Percentiles rank a stretch among this genome's conserved stretches.
These are phyloP conservation scores for Lipomyces spencermartinsiae DNA, from an alignment of 805 yeast genomes.

Conservation along the genomic window DNA sequence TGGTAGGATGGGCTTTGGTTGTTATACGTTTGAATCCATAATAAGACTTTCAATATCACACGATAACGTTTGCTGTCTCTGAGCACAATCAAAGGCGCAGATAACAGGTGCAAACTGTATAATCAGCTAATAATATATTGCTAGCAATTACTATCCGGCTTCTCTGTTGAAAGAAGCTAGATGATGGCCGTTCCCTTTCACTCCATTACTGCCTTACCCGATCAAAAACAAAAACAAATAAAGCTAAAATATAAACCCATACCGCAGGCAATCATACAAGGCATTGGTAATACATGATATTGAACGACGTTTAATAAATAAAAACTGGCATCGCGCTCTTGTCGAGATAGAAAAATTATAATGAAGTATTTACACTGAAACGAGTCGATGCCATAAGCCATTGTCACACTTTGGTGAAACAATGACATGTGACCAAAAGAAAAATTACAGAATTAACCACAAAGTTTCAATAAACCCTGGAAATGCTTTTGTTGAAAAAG, in stretches of 20 bases:
- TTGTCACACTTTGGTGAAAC: background rate
- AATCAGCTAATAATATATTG: background rate
- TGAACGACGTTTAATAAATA: background rate
- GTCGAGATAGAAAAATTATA: background rate
- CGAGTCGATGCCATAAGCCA: background rate
- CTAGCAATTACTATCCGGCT: background rate
- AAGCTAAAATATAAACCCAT: background rate
- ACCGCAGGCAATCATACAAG: background rate
- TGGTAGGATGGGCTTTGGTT: background rate
- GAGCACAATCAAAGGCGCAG: background rate
- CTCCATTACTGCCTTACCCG: background rate
- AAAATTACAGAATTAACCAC: conserved; percentile 2
- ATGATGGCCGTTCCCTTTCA: conserved; percentile 20
- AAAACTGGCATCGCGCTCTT: background rate
- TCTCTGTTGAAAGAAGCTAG: conserved; percentile 29
- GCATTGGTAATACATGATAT: background rate
- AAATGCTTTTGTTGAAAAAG: conserved; percentile 40
- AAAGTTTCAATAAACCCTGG: conserved; percentile 19
- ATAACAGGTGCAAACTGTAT: background rate
- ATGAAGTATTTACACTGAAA: background rate
- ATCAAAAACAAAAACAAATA: conserved; percentile 1
- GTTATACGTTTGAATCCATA: background rate
- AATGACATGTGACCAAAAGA: background rate
- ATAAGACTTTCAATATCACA: background rate
- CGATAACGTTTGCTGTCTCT: background rate